Percentiles rank a stretch among this genome's conserved stretches.
These are phyloP conservation scores for Aciculosporium take DNA, from an alignment of 2,329 filamentous ascomycete genomes.

Conservation along the genomic window DNA sequence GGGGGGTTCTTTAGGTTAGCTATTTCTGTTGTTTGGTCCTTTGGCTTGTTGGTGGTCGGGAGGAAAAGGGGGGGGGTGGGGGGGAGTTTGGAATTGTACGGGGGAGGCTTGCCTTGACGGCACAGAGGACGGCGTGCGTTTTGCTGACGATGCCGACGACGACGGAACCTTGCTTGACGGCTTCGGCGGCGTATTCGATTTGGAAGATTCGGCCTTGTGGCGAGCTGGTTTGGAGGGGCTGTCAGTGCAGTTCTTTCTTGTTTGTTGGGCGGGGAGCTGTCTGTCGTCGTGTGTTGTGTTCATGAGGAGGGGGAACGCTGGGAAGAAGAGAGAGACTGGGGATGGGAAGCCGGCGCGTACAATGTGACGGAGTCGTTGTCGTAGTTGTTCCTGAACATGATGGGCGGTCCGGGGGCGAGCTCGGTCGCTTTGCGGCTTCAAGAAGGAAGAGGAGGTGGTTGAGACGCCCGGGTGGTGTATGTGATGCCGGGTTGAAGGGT, in stretches of 20 bases:
- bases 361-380: conserved; percentile 99
- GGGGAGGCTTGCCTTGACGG: conserved; percentile 62
- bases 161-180: conserved; percentile 96
- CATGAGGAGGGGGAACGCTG: background rate
- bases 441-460: background rate
- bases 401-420: conserved; percentile 19
- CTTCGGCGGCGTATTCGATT: conserved; percentile 97
- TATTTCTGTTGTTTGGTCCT: too few species aligned
- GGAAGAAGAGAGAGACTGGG: background rate
- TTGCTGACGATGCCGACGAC: conserved; percentile 96
- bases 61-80: background rate
- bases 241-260: conserved; percentile 13
- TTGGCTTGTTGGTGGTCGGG: background rate
- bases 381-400: conserved; percentile 99
- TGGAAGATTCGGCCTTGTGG: conserved; percentile 99
- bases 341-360: conserved; percentile 39
- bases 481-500: conserved; percentile 5
- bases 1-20: background rate
- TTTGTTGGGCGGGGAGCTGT: background rate
- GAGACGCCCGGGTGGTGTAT: conserved; percentile 2
- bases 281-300: background rate
- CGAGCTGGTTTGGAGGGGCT: conserved; percentile 49
- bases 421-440: conserved; percentile 5
- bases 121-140: conserved; percentile 90
- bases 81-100: background rate